These are phyloP conservation scores for Xylaria castorea DNA, from an alignment of 495 filamentous ascomycete genomes.

Conservation along the genomic window DNA sequence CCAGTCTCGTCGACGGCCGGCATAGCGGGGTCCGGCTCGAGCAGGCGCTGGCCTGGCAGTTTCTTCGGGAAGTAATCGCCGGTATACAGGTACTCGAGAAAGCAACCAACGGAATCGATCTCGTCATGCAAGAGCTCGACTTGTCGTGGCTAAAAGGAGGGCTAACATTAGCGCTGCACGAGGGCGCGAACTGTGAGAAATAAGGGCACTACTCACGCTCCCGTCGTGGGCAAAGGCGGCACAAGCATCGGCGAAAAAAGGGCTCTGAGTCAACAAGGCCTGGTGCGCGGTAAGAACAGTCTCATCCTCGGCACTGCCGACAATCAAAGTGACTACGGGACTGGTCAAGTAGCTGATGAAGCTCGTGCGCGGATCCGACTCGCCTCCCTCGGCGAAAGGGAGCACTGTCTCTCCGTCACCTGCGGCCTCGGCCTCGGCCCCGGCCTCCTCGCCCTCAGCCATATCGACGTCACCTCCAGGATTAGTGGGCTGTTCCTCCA, in stretches of 20 bases:
- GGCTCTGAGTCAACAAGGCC: slow-evolving; percentile 72
- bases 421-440: slow-evolving; percentile 30
- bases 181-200: neutral
- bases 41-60: slow-evolving; percentile 56
- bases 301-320: slow-evolving; percentile 67
- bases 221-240: slow-evolving; percentile 61
- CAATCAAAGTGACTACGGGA: slow-evolving; percentile 78
- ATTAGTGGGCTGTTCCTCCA: slow-evolving; percentile 47
- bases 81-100: slow-evolving; percentile 92
- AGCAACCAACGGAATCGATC: slow-evolving; percentile 81
- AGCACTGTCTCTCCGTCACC: slow-evolving; percentile 41
- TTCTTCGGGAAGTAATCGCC: slow-evolving; percentile 84
- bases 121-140: slow-evolving; percentile 75
- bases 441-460: slow-evolving; percentile 48
- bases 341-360: slow-evolving; percentile 72
- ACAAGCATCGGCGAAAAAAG: slow-evolving; percentile 72
- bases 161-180: slow-evolving; percentile 12
- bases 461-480: slow-evolving; percentile 58
- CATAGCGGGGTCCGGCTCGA: slow-evolving; percentile 64
- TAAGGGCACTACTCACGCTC: slow-evolving; percentile 45
- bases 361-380: slow-evolving; percentile 49
- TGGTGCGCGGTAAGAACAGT: slow-evolving; percentile 80
- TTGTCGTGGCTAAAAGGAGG: slow-evolving; percentile 58
- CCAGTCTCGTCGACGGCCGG: slow-evolving; percentile 73
- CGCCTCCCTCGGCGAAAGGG: slow-evolving; percentile 52